Evolutionary conservation across 2,329 filamentous ascomycete species (phyloP), one percentile per base, ranked within the genome.

Genomic region (Didymella lethalis): DNA sequence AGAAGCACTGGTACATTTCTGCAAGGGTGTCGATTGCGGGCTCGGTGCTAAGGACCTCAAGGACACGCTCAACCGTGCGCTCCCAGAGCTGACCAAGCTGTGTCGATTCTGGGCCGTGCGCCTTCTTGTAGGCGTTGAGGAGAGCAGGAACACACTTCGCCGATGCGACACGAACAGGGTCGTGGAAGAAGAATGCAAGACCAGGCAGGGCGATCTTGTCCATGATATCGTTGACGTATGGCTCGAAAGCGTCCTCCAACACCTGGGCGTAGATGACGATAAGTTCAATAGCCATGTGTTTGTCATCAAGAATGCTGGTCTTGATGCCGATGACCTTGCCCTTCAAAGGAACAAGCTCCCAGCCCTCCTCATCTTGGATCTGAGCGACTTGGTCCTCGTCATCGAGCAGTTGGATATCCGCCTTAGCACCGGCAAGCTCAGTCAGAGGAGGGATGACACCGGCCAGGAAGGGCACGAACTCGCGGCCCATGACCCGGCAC

Each of bases 1-100:
- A 99, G 83, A 99, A 99, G 82, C 95, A 99, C 78, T 98, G 94
- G 79, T 97, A 99, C 92, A 99, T 97, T 80, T 98, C 95, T 1
- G 95, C 94, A 46, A 99, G 85, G 0, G 95, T 97, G 70, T 99
- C 95, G 59, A 99, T 93, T 1, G 93, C 93, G 20, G 95, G 94
- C 80, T 99, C 95, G 0, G 93, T 93, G 62, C 90, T 92, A 38
- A 99, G 85, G 1, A 97, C 93, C 77, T 98, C 95, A 11, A 99
- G 87, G 34, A 98, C 85, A 80, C 97, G 97, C 70, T 92, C 90
- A 10, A 95, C 89, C 4, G 93, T 96, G 54, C 85, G 88, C 62
- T 85, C 85, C 95, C 95, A 99, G 48, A 99, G 85, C 43, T 87
- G 85, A n/a, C 83, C 85, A 54, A 98, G 87, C 71, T 96, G 88